Base-by-base conservation (phyloP, 345 rosid species). In the Ceriops decandra region DNA sequence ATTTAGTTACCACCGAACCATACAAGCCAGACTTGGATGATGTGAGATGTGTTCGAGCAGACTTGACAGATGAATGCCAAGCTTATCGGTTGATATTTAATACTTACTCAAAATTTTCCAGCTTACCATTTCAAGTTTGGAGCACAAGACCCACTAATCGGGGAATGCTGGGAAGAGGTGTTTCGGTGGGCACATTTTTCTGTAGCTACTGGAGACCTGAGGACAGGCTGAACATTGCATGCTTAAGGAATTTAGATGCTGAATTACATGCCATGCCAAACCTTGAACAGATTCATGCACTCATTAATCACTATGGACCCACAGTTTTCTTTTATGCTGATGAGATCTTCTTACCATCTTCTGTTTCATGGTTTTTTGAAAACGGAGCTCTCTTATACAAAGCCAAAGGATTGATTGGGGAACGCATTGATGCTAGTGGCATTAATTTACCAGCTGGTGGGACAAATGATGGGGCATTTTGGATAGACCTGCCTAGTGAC, bases 371-470 rank as follows among this genome's bases (percentile, higher is more conserved):
- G 90, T 82, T 85, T 76, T 86, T 85, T 7, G 22, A 82, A 72
- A 87, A 79, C 58, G 93, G 95, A 21, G 85, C 97, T 24, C 68
- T 85, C 49, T 66, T 91, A 59, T 81, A 74, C 77, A 84, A 68
- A 53, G 75, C 80, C 36, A 86, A 85, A 24, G 77, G 73, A 33
- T 65, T 49, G 2, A 60, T 19, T 5, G 76, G 85, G 28, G 74
- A 80, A 75, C 66, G 72, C 52, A 88, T 88, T 66, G 86, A 89
- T 71, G 65, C 68, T 7, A 66, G 42, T 36, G 93, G 97, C 54
- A 80, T 88, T 0, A 95, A 93, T 74, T 80, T 95, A 65, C 97
- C 96, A 5, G 69, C 42, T 51, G 89, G 92, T 7, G 95, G 89
- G 66, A 73, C 60, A 63, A 87, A 91, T 15, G 95, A 91, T 63